Evolutionary conservation across 345 rosid genomes (phyloP), one percentile per base, ranked within the genome.

Genomic region (Odontarrhena argentea): DNA sequence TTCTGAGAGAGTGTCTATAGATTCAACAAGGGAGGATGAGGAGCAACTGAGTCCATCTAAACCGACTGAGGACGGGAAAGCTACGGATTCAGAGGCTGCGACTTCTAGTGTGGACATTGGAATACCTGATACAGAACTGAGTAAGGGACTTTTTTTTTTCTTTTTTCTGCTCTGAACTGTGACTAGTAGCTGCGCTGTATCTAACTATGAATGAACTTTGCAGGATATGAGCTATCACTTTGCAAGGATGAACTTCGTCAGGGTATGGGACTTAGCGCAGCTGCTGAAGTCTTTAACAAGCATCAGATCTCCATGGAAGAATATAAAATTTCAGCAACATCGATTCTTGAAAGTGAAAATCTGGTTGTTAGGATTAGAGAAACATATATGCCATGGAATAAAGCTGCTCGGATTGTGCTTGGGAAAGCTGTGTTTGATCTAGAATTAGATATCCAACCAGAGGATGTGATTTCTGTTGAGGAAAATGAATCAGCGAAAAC

Each of bases 181-280:
- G 70, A 26, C 22, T 64, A 57, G 45, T 67, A 49, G 63, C 70
- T 61, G 36, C 40, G n/a, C 46, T 79, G 40, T 54, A 24, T 49
- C 55, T 62, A 46, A 75, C 55, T 36, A 11, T 56, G 36, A 25
- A 26, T 55, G 56, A 13, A 62, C 35, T 62, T 69, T 81, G 65
- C 83, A 92, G 98, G 82, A 53, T 77, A 87, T 81, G 92, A 84
- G 82, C 77, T 92, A 76, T 92, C 98, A 61, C 83, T 92, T 18
- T 92, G 98, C 78, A 83, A 86, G 63, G 80, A 82, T 74, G 92
- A 87, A 76, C 86, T 92, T 57, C 76, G 34, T 55, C 68, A 76
- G 24, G 91, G 95, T 45, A 92, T 92, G 90, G 95, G 98, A 59
- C 80, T 60, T 24, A 74, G 67, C 28, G 91, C 98, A 47, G 95